These are phyloP conservation scores for Phytophthora lateralis DNA, from an alignment of 352 stramenopile genomes.

Conservation along the genomic window DNA sequence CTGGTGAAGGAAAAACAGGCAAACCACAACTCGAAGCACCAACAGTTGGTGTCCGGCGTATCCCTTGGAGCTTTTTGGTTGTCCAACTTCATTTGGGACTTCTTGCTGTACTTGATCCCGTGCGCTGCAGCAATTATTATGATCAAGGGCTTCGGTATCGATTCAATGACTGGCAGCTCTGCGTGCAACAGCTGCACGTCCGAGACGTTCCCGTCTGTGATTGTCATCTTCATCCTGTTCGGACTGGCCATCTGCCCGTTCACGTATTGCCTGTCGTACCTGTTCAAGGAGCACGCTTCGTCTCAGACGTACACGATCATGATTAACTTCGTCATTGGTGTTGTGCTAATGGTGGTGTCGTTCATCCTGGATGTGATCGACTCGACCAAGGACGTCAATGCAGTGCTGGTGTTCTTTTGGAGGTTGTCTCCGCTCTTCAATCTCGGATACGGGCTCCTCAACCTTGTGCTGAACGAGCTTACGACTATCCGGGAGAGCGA, in stretches of 20 bases:
- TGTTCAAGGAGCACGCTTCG: constrained; percentile 68
- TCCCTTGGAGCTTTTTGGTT: constrained; percentile 95
- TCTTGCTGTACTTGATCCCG: constrained; percentile 91
- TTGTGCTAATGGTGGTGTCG: constrained; percentile 63
- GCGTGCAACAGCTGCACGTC: constrained; percentile 55
- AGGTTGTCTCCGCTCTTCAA: constrained; percentile 70
- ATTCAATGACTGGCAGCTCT: constrained; percentile 48
- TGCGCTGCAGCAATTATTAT: constrained; percentile 44
- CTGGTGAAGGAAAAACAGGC: constrained; percentile 95
- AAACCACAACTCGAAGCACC: constrained; percentile 95
- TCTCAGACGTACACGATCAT: constrained; percentile 77
- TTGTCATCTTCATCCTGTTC: constrained; percentile 65
- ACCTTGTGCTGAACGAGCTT: constrained; percentile 47
- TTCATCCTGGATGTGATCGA: constrained; percentile 60
- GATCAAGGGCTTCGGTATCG: constrained; percentile 57
- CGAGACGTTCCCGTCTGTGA: constrained; percentile 51
- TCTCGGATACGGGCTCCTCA: constrained; percentile 55
- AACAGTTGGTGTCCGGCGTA: constrained; percentile 95
- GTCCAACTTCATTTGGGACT: constrained; percentile 95
- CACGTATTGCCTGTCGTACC: constrained; percentile 69
- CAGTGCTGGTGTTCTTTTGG: constrained; percentile 72
- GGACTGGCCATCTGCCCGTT: constrained; percentile 68
- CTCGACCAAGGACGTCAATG: constrained; percentile 51
- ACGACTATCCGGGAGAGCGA: constrained; percentile 34
- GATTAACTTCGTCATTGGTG: constrained; percentile 70